phyloP scores from a whole-genome alignment of 352 stramenopile species.

The Globisporangium perplexum region DNA sequence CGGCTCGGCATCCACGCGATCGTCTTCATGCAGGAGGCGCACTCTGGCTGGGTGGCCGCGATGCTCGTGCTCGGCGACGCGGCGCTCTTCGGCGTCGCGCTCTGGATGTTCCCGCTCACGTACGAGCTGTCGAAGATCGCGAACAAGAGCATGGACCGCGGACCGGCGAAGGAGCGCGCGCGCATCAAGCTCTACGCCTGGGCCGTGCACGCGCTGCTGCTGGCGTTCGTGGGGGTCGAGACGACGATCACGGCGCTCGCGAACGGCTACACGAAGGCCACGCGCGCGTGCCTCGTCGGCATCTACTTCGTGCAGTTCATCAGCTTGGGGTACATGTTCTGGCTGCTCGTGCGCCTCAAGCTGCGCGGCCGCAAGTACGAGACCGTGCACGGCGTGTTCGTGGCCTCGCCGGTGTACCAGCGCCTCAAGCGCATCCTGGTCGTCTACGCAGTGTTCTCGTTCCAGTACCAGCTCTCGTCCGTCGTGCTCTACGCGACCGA shows the following conservation, averaged over 20 bases:
- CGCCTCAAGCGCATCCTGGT: conserved; percentile 56
- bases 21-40: conserved; percentile 20
- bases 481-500: conserved; percentile 30
- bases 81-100: conserved; percentile 36
- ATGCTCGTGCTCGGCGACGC: conserved; percentile 44
- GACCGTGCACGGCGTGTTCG: conserved; percentile 40
- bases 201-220: conserved; percentile 22
- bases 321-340: conserved; percentile 38
- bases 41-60: conserved; percentile 16
- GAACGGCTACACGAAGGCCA: conserved; percentile 28
- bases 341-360: conserved; percentile 31
- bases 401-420: conserved; percentile 48
- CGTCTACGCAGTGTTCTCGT: conserved; percentile 44
- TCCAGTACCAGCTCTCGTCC: conserved; percentile 46
- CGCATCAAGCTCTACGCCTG: conserved; percentile 35
- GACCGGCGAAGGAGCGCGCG: conserved; percentile 27
- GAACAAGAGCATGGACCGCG: conserved; percentile 58
- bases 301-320: conserved; percentile 46
- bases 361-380: conserved; percentile 45
- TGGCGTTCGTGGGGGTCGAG: conserved; percentile 21
- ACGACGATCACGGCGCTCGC: conserved; percentile 15
- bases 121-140: conserved; percentile 58
- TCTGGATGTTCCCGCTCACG: conserved; percentile 53
- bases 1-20: conserved; percentile 41
- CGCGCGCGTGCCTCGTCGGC: conserved; percentile 24